Conservation (phyloP, 1,284 basidiomycete genomes). For the Mycosarcoma mackinlayi region DNA sequence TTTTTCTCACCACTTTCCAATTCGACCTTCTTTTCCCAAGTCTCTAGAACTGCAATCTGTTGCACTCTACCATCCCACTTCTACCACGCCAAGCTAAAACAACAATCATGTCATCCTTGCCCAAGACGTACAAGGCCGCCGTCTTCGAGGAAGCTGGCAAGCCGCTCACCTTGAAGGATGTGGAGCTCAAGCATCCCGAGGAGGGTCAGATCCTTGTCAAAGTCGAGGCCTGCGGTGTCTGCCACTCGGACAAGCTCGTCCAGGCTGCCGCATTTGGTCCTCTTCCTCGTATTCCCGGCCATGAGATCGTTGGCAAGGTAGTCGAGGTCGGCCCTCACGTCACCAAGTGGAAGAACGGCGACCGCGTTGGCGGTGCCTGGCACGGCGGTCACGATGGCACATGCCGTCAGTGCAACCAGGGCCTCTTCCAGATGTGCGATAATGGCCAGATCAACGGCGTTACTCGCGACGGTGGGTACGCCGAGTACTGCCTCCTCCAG, state of each 20-base stretch:
- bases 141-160: constrained; percentile 94
- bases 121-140: constrained; percentile 74
- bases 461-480: constrained; percentile 56
- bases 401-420: constrained; percentile 61
- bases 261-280: constrained; percentile 28
- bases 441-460: constrained; percentile 54
- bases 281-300: constrained; percentile 57
- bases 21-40: too few species aligned
- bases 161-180: constrained; percentile 85
- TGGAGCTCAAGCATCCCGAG: constrained; percentile 90
- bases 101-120: constrained; percentile 30
- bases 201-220: constrained; percentile 92
- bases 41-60: too few species aligned
- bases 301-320: constrained; percentile 63
- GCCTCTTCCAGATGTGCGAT: constrained; percentile 61
- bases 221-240: constrained; percentile 92
- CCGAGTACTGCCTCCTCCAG: constrained; percentile 56
- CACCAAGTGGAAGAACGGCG: constrained; percentile 55
- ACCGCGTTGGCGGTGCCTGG: constrained; percentile 65
- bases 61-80: neutral
- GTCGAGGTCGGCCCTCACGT: constrained; percentile 57
- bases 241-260: constrained; percentile 76
- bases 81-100: neutral
- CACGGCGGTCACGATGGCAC: constrained; percentile 61
- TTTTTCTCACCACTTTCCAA: too few species aligned